Base-by-base conservation (phyloP, 768 basidiomycete species). In the Suillus placidus region DNA sequence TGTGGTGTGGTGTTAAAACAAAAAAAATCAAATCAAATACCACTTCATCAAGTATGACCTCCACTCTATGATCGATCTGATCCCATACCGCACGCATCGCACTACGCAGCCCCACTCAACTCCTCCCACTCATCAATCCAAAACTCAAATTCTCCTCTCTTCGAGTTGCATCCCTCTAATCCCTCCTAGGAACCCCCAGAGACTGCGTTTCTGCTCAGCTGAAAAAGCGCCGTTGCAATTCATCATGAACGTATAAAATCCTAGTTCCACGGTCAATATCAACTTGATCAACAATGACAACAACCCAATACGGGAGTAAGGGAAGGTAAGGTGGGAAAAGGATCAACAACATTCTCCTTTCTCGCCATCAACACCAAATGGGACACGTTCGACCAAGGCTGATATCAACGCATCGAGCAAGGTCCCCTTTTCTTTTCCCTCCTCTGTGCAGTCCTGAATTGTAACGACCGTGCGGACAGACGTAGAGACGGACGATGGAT, bases 401-500 rank as follows among this genome's bases (percentile, higher is more conserved):
- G 13, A 49, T 49, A 49, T 49, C 13, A 49, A 49, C 7, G 23
- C 47, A 49, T 49, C 47, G 13, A 49, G 47, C 12, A 49, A 23
- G 6, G 23, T 23, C n/a, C 9, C 37, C 37, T 2, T 2, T 10
- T 37, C 13, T 26, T 23, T 23, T 3, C 26, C 26, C 26, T 26
- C 47, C 5, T 49, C n/a, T 38, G 37, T 38, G 37, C 37, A 12
- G 37, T 13, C 2, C 13, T 49, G 47, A 26, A 49, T 26, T 2
- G 23, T 13, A 49, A 13, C 12, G 13, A 51, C 6, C 26, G 49
- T 26, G 3, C 14, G 49, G 26, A 14, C 23, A 30, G 49, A 51
- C 13, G 49, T 26, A 3, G 49, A 51, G 23, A 51, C 26, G 3
- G 49, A 26, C 3, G 49, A 14, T 6, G 90, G 49, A 26, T 49